phyloP scores from a whole-genome alignment of 805 yeast genomes.

The Suhomyces kilbournensis region DNA sequence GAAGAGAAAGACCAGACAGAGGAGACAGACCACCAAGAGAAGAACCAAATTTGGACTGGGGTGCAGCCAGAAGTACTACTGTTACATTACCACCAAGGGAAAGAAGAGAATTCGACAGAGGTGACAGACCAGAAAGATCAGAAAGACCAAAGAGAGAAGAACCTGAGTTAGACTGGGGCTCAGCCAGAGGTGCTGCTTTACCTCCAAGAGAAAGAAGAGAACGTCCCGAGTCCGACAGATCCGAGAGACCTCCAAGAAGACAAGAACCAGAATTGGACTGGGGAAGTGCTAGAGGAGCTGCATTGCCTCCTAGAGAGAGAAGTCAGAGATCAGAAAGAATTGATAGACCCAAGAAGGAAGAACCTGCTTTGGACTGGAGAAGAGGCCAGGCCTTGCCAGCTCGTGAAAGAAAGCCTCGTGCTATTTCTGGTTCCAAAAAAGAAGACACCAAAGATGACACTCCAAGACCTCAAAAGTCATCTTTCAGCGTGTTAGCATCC shows the following conservation, averaged over 20 bases:
- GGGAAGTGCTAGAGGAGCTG: conserved; percentile 42
- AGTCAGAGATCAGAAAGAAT: conserved; percentile 19
- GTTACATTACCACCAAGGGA: conserved; percentile 36
- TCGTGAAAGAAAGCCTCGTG: conserved; percentile 6
- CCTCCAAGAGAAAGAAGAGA: conserved; percentile 31
- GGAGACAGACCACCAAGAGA: conserved; percentile 26
- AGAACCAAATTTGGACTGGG: conserved; percentile 43
- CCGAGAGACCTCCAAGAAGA: conserved; percentile 25
- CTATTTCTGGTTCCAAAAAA: conserved; percentile 4
- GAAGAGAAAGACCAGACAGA: conserved; percentile 15
- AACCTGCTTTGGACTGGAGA: conserved; percentile 36
- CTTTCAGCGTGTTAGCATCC: conserved; percentile 47
- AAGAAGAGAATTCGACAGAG: conserved; percentile 16
- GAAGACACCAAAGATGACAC: conserved; percentile 20
- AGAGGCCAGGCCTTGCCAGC: conserved; percentile 34
- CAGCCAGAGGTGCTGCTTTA: conserved; percentile 38
- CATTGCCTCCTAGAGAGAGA: conserved; percentile 31
- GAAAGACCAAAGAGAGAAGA: conserved; percentile 45
- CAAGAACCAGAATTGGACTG: conserved; percentile 63
- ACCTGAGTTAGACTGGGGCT: conserved; percentile 61
- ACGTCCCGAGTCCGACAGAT: conserved; percentile 19
- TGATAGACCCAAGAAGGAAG: conserved; percentile 22
- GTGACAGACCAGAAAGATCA: conserved; percentile 16
- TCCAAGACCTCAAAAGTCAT: conserved; percentile 41
- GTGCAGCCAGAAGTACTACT: conserved; percentile 35